phyloP scores from a whole-genome alignment of 129 eudicot species.

The Centaurea solstitialis region DNA sequence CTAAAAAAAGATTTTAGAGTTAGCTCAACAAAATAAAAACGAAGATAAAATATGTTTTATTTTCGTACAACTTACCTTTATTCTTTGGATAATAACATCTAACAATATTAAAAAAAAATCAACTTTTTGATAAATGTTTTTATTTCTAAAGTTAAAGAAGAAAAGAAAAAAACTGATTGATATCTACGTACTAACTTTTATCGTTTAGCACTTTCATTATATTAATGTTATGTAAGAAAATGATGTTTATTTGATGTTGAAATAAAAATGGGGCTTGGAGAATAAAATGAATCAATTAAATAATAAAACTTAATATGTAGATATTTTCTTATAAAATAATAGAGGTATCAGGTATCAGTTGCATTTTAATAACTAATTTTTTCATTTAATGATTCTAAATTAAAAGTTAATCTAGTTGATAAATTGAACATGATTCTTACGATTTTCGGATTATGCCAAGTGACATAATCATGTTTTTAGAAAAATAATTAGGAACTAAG shows the following conservation, averaged over 20 bases:
- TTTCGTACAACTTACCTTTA: too few relatives aligned
- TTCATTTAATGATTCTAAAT: too few relatives aligned
- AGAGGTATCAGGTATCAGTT: neutral
- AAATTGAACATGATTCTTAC: neutral
- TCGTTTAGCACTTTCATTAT: neutral
- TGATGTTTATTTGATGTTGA: neutral
- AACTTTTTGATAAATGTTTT: too few relatives aligned
- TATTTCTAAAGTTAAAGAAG: too few relatives aligned
- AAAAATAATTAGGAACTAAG: neutral
- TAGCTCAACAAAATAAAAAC: neutral
- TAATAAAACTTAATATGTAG: neutral
- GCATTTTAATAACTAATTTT: neutral
- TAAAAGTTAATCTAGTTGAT: neutral
- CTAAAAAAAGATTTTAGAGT: neutral
- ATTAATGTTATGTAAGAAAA: neutral
- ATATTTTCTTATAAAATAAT: too few relatives aligned
- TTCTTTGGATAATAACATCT: too few relatives aligned
- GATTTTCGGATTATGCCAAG: neutral
- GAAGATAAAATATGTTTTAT: too few relatives aligned
- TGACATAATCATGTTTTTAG: neutral
- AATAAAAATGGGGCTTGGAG: neutral
- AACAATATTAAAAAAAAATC: too few relatives aligned
- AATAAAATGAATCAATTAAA: neutral
- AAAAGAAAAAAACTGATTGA: neutral
- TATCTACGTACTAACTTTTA: neutral